These are phyloP conservation scores for Lactifluus piperatus DNA, from an alignment of 768 basidiomycete species.

Conservation along the genomic window DNA sequence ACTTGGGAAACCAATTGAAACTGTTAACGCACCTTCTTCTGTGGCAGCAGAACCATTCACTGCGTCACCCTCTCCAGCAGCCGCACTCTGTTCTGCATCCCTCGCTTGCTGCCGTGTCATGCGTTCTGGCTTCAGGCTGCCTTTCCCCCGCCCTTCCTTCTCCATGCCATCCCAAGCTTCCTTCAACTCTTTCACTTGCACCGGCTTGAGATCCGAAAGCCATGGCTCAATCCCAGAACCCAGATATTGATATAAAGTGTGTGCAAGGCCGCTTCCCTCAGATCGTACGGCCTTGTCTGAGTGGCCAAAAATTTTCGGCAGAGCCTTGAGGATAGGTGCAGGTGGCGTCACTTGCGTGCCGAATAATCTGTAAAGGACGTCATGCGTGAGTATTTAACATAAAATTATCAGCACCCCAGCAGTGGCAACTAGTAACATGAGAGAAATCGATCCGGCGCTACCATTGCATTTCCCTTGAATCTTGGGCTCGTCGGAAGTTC, in stretches of 20 bases:
- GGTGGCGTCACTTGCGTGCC: conserved; percentile 68
- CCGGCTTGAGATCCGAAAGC: conserved; percentile 87
- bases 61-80: conserved; percentile 30
- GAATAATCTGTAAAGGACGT: conserved; percentile 47
- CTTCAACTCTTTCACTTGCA: conserved; percentile 92
- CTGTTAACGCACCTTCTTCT: conserved; percentile 37
- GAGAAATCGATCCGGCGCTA: not conserved
- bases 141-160: conserved; percentile 78
- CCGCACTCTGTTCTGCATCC: conserved; percentile 47
- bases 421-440: not conserved
- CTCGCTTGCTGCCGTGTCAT: conserved; percentile 69
- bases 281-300: conserved; percentile 92
- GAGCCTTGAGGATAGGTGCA: conserved; percentile 70
- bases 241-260: conserved; percentile 77
- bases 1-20: conserved; percentile 1
- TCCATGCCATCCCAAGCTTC: conserved; percentile 84
- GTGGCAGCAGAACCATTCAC: conserved; percentile 28
- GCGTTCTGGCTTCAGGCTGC: conserved; percentile 68
- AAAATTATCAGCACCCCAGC: not conserved
- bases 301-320: conserved; percentile 93
- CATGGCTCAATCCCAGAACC: conserved; percentile 73
- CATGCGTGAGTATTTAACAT: not conserved
- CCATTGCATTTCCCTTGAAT: not conserved
- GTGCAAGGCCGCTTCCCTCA: conserved; percentile 74
- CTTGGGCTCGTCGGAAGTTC: not conserved